Percentiles rank a stretch among this genome's conserved stretches.
Evolutionary conservation across 768 basidiomycete genomes (phyloP).

Genomic region (Phlegmacium glaucopus): DNA sequence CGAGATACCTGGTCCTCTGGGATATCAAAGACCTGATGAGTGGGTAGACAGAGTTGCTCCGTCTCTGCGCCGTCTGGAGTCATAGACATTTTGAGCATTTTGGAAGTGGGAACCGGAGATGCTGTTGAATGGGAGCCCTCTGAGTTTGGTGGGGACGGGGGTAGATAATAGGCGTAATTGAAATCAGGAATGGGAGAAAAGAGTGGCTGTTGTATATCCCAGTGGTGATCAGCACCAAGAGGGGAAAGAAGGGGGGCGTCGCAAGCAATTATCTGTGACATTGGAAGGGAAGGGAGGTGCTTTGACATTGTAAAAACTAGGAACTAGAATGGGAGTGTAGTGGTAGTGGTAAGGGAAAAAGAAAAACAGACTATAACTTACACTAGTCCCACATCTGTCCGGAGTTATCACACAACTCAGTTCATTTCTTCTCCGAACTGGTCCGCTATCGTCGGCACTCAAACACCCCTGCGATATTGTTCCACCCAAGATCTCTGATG

Average conservation of each 20-base stretch:
- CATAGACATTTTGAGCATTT: slow-evolving; percentile 50
- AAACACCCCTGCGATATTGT: too few species aligned
- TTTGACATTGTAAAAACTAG: slow-evolving; percentile 18
- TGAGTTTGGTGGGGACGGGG: slow-evolving; percentile 48
- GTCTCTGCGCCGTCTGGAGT: slow-evolving; percentile 43
- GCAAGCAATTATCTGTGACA: slow-evolving; percentile 55
- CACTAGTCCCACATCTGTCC: slow-evolving; percentile 20
- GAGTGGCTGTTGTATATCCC: slow-evolving; percentile 37
- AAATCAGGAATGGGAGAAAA: slow-evolving; percentile 42
- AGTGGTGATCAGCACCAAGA: slow-evolving; percentile 39
- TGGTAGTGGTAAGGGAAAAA: slow-evolving; percentile 15
- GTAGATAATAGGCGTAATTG: slow-evolving; percentile 45
- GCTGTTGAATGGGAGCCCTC: slow-evolving; percentile 39
- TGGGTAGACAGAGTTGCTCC: slow-evolving; percentile 60
- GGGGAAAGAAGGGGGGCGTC: slow-evolving; percentile 62
- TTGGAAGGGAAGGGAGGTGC: slow-evolving; percentile 37
- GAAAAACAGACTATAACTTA: slow-evolving; percentile 20
- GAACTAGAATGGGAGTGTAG: slow-evolving; percentile 5
- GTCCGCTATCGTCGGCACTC: too few species aligned
- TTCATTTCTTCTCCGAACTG: slow-evolving; percentile 10
- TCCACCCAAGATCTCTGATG: too few species aligned
- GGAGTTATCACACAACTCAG: slow-evolving; percentile 30
- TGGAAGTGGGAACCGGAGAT: slow-evolving; percentile 42
- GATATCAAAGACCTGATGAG: slow-evolving; percentile 72
- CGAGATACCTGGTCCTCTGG: slow-evolving; percentile 21